Base-by-base conservation (phyloP, 2,329 filamentous ascomycete species). In the Paraphoma sp. region DNA sequence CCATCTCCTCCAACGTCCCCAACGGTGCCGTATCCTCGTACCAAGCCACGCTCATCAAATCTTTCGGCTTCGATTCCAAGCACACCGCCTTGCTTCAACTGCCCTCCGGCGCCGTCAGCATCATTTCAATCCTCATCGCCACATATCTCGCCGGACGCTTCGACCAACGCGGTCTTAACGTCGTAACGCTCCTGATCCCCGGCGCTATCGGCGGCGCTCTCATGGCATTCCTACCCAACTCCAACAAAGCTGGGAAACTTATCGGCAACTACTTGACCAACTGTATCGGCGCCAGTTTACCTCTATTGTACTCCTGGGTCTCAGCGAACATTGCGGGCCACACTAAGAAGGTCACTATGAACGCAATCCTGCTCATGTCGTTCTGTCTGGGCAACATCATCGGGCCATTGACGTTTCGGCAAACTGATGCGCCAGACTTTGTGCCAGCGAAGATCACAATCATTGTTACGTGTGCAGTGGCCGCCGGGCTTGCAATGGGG, bases 341-440 rank as follows among this genome's bases (percentile, higher is more conserved):
- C 41, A 75, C 71, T 8, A 75, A 75, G 60, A 73, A 89, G 67
- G 85, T 88, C 45, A 83, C 87, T 28, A 86, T 85, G n/a, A 87
- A 86, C 29, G 71, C 65, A 6, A 71, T 75, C 0, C 57, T 77
- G 7, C 77, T 76, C 54, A 71, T 77, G 60, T 81, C 80, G 0
- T 85, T 76, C 48, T 78, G 72, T 36, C 43, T 74, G 0, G 74
- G 74, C 1, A 81, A 80, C 47, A 78, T 81, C 47, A 72, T 80
- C 4, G 78, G 70, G 0, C 79, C 79, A 0, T 71, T 78, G 48
- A 79, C 79, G 18, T 81, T 81, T 65, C 69, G 72, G 30, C 51
- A 73, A 0, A 52, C 62, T 0, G 73, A 79, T 45, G 69, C 72
- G 0, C 78, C 72, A 0, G 54, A 67, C 0, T 80, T 79, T 55